Conservation (phyloP, 768 basidiomycete genomes). For the Tulasnella sp. region DNA sequence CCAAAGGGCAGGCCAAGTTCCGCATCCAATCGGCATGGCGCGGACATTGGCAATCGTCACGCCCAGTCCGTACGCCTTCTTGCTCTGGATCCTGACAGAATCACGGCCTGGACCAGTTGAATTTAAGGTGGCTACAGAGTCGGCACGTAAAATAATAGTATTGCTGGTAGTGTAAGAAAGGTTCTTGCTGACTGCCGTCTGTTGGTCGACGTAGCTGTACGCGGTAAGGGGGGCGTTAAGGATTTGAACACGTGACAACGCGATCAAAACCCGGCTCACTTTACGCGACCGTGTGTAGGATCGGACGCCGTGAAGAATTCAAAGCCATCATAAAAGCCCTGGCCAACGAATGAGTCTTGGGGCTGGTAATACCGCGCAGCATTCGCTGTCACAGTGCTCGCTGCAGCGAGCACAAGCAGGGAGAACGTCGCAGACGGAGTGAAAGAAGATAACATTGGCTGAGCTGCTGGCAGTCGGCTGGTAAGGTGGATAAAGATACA, state of each 20-base stretch:
- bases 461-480: too few species aligned
- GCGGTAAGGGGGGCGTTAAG: too few species aligned
- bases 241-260: neutral
- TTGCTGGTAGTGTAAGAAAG: slow-evolving; percentile 45
- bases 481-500: too few species aligned
- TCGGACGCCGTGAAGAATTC: neutral
- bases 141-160: slow-evolving; percentile 38
- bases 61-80: slow-evolving; percentile 40
- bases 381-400: neutral
- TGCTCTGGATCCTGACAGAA: slow-evolving; percentile 45
- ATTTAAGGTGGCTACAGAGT: slow-evolving; percentile 37
- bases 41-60: slow-evolving; percentile 43
- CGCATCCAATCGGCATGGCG: slow-evolving; percentile 46
- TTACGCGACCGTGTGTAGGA: slow-evolving; percentile 7
- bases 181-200: slow-evolving; percentile 41
- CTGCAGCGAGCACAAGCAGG: neutral
- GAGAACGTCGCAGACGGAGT: neutral
- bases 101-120: slow-evolving; percentile 44
- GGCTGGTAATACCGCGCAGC: neutral
- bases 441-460: too few species aligned
- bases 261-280: neutral
- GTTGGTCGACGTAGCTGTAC: slow-evolving; percentile 36
- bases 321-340: slow-evolving; percentile 3
- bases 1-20: slow-evolving; percentile 39
- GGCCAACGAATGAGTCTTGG: slow-evolving; percentile 2